Percentiles rank a stretch among this genome's conserved stretches.
These are phyloP conservation scores for Diplosphaera chodatii DNA, from an alignment of 139 green algal species.

Conservation along the genomic window DNA sequence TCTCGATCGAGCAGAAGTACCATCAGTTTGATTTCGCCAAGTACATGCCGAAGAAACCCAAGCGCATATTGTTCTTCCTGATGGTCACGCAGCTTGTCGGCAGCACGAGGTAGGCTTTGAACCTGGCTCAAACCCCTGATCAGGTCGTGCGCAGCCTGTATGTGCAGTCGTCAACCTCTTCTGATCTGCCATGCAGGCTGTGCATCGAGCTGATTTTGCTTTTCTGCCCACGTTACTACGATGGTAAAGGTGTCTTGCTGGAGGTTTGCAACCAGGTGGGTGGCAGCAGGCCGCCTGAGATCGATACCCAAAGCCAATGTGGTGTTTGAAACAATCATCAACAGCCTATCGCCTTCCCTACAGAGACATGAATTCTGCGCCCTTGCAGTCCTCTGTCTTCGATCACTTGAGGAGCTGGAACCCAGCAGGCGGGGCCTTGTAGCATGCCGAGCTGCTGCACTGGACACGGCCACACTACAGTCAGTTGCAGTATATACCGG, in stretches of 20 bases:
- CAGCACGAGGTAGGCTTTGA: neutral
- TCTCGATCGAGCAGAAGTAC: conserved; percentile 12
- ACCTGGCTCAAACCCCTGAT: no score
- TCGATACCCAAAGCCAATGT: no score
- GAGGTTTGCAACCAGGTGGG: neutral
- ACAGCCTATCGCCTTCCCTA: no score
- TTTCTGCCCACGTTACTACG: neutral
- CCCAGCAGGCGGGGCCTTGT: neutral
- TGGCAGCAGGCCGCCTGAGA: no score
- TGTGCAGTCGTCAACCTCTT: no score
- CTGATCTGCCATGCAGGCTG: no score
- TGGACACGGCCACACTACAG: no score
- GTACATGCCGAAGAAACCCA: conserved; percentile 1
- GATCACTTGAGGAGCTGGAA: neutral
- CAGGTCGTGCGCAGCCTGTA: no score
- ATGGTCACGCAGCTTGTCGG: neutral
- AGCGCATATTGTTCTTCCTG: conserved; percentile 4
- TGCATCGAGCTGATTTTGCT: neutral
- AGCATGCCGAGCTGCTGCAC: no score
- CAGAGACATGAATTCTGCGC: no score
- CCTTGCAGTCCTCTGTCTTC: neutral
- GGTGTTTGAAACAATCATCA: no score
- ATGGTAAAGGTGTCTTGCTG: neutral
- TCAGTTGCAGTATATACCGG: no score
- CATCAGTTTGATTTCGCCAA: conserved; percentile 10